Evolutionary conservation across 2,329 filamentous ascomycete species (phyloP).

Genomic region (Fusarium robinianum): DNA sequence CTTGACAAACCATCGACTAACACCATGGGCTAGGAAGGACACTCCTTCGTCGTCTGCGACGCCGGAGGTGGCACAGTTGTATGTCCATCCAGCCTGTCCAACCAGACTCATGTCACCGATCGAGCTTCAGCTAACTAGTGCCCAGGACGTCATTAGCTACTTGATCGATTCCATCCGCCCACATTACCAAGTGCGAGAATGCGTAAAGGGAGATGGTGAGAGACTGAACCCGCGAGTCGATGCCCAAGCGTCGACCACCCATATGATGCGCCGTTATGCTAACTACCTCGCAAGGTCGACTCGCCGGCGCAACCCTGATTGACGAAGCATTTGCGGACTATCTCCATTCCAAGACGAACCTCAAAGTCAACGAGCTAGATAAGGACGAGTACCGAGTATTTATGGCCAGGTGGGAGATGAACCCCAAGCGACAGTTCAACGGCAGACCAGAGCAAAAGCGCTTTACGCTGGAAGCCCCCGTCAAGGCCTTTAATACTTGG

Average conservation of each 20-base stretch:
- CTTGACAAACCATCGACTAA: background rate
- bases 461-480: background rate
- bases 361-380: background rate
- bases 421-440: background rate
- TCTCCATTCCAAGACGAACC: conserved; percentile 1
- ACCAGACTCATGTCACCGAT: too few species aligned
- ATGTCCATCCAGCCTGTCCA: background rate
- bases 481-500: background rate
- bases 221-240: too few species aligned
- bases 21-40: background rate
- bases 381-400: conserved; percentile 2
- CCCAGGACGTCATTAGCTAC: conserved; percentile 13
- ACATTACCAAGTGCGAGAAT: conserved; percentile 5
- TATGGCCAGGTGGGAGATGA: background rate
- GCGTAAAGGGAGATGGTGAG: conserved; percentile 7
- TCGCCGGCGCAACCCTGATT: conserved; percentile 4
- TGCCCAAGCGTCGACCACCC: background rate
- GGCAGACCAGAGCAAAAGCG: background rate
- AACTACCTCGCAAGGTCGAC: background rate
- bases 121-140: background rate
- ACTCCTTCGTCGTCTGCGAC: conserved; percentile 15
- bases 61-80: conserved; percentile 12
- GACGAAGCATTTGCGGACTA: conserved; percentile 9
- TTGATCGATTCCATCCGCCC: conserved; percentile 2
- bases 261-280: background rate